Evolutionary conservation across 495 filamentous ascomycete species (phyloP), one percentile per base, ranked within the genome.

Genomic region (Pyrenopolyporus hunteri): DNA sequence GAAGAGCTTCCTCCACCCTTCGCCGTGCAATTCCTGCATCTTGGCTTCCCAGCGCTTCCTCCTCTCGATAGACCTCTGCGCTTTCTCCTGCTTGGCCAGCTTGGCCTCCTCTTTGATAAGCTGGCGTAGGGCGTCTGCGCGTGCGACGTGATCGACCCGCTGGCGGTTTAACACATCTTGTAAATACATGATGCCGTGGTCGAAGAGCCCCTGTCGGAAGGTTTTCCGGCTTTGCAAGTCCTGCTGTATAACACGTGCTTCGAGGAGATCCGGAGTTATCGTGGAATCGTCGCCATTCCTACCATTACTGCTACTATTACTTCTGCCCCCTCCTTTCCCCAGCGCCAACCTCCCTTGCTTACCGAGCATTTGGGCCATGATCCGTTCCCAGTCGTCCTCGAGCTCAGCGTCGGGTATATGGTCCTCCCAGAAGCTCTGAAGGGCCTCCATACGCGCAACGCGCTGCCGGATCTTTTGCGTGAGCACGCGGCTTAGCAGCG

Each of bases 381-480:
- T 55, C 10, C 37, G 14, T 67, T 87, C 82, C 84, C 87, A 86
- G 1, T 65, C 23, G 63, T 91, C 87, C 68, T 91, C 87, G 23
- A 78, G 70, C 39, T 69, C 42, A 0, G 82, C 83, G 25, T 83
- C 72, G 5, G 72, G 66, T 7, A 80, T 16, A 6, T 76, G 66
- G 9, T 71, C 26, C 7, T 72, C 48, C 26, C 14, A 10, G 3
- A 63, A 9, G n/a, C 1, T 4, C 6, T 14, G 5, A 4, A 63
- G 1, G 5, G 10, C 11, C 0, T 36, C 66, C 56, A 77, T 76
- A 19, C 80, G 75, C 16, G 64, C 75, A 13, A 78, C 69, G 6
- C 74, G 73, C 39, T 48, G 46, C 13, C 60, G 7, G 13, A 82
- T 58, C 47, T 82, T 87, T 25, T 81, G 72, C 6, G 78, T 70